Base-by-base conservation (phyloP, 1,284 basidiomycete genomes). In the Rhodotorula glutinis region DNA sequence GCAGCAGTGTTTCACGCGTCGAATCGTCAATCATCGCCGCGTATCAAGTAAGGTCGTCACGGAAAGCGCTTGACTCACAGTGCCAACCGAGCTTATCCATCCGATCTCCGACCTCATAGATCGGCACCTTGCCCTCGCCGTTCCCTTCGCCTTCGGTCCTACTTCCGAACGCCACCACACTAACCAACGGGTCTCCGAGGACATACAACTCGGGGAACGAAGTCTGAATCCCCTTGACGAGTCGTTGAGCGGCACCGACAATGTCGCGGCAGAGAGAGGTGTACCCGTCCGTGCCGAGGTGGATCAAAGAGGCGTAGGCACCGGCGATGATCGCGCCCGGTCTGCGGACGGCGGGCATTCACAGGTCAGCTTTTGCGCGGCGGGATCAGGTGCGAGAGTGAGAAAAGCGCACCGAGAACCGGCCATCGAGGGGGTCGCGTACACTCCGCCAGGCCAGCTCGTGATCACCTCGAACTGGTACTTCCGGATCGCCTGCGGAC, bases 301-400 rank as follows among this genome's bases (percentile, higher is more conserved):
- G 87, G 76, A 95, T 89, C 87, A 98, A 87, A 1, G 92, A 92
- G 5, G 95, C 92, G 93, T 94, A 98, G 23, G 92, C 88, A 53
- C 92, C 95, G 17, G 95, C 95, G 67, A 98, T 90, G 65, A 98
- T 81, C 0, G 92, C 87, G 14, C 95, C 95, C 0, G 94, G 92
- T 53, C 94, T 90, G 61, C 62, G 61, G 29, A 49, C 21, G 13
- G 7, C 25, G n/a, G 3, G 17, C n/a, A n/a, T 27, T 25, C 23
- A 14, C 47, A n/a, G 4, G 54, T 29, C 25, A 29, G 54, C 54
- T 16, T 38, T n/a, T 11, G 33, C 14, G 19, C 21, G 40, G 2
- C 27, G 9, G 21, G 17, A 17, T 8, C 8, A 23, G 19, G 13
- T 49, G 40, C 41, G 33, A 29, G 4, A 19, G 21, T 4, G 23